phyloP scores from a whole-genome alignment of 78 protist species.

The Guillardia theta region DNA sequence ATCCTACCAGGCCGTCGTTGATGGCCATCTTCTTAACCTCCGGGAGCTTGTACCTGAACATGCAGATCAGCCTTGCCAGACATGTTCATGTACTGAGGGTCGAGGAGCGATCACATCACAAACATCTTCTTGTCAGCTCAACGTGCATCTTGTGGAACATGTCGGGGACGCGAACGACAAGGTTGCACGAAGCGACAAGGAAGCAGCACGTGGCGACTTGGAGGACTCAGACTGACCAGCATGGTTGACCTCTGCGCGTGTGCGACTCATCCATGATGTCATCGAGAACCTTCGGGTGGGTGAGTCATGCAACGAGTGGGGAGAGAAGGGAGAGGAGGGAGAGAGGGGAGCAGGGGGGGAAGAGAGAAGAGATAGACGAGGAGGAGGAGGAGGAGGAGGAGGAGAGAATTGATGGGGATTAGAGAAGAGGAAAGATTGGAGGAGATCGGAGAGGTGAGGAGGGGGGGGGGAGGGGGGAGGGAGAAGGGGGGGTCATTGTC shows the following conservation, averaged over 20 bases:
- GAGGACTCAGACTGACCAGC: not conserved
- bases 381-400: too few relatives aligned
- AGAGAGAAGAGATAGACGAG: too few relatives aligned
- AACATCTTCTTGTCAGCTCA: not conserved
- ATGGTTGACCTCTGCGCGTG: slow-evolving; percentile 91
- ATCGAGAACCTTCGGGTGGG: slow-evolving; percentile 96
- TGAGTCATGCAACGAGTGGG: too few relatives aligned
- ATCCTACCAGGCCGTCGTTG: not conserved
- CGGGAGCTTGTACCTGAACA: not conserved
- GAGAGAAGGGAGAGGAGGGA: too few relatives aligned
- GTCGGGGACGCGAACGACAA: not conserved
- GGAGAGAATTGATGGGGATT: too few relatives aligned
- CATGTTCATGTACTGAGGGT: not conserved
- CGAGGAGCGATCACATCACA: not conserved
- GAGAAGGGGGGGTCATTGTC: too few relatives aligned
- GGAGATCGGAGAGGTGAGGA: too few relatives aligned
- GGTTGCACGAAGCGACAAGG: not conserved
- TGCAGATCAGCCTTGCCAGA: not conserved
- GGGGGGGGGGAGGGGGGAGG: too few relatives aligned
- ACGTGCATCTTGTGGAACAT: not conserved
- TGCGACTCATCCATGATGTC: slow-evolving; percentile 95
- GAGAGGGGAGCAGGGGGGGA: too few relatives aligned
- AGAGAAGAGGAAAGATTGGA: too few relatives aligned
- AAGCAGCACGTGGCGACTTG: not conserved
- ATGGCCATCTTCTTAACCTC: not conserved